Percentiles rank a stretch among this genome's conserved stretches.
These are phyloP conservation scores for Carex pumila DNA, from an alignment of 176 grass and related monocot genomes.

Conservation along the genomic window DNA sequence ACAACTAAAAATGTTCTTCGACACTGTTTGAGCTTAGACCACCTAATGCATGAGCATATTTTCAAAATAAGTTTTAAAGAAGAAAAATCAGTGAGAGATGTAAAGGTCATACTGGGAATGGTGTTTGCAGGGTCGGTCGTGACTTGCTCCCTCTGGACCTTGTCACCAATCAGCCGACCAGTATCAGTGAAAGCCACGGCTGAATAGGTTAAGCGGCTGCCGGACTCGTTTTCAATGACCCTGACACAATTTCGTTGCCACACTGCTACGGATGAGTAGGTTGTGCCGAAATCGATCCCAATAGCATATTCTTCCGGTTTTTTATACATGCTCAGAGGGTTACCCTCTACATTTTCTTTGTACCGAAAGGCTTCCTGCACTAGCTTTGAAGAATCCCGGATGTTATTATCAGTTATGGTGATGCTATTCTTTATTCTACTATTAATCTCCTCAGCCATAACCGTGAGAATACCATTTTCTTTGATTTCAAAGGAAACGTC, in stretches of 20 bases:
- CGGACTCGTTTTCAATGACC: conserved; percentile 9
- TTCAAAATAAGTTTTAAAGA: neutral
- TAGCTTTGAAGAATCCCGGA: neutral
- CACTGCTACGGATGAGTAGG: neutral
- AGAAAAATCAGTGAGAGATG: neutral
- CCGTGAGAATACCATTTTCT: neutral
- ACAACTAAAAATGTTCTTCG: neutral
- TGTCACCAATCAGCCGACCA: conserved; percentile 1
- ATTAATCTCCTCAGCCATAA: neutral
- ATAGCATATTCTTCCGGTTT: neutral
- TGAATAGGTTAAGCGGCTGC: neutral
- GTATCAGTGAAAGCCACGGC: neutral
- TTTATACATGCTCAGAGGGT: neutral
- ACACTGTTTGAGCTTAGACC: neutral
- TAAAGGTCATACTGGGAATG: neutral
- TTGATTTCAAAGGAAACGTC: neutral
- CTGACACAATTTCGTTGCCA: neutral
- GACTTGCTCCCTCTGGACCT: neutral
- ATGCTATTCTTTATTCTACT: neutral
- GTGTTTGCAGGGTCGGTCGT: neutral
- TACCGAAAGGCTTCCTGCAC: neutral
- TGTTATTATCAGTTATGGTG: neutral
- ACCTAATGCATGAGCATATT: neutral
- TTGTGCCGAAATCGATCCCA: conserved; percentile 17
- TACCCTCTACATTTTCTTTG: too few species aligned